Evolutionary conservation across 169 alveolate species (phyloP), one percentile per base, ranked within the genome.

Genomic region (Plasmodium coatneyi): DNA sequence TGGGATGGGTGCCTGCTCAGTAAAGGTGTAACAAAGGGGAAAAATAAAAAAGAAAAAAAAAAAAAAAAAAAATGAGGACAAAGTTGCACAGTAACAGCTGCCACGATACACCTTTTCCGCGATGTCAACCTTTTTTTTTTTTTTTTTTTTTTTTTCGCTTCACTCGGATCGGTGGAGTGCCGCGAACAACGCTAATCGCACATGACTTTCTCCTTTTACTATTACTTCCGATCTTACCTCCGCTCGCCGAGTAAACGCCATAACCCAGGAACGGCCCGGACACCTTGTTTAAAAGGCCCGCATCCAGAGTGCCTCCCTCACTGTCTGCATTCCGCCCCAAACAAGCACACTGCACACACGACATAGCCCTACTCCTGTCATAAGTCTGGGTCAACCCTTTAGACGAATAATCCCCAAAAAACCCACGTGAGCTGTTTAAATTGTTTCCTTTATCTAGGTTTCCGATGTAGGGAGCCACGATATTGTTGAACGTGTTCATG

Each of bases 281-380:
- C 6, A 46, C 19, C 78, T 32, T 82, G 79, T n/a, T 28, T 30
- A 3, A 54, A 32, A 32, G 30, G 71, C 41, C 46, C 43, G 66
- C 66, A 76, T 36, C 84, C n/a, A 25, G 66, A 2, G 79, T 66
- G 66, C 80, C 60, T 28, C 80, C 70, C 39, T 52, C 60, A 54
- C 43, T 14, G 32, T 76, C 93, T 49, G 79, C 80, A 76, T 6
- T 39, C 66, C 49, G 14, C 5, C 70, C 46, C 36, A 36, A 86
- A 49, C 86, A 86, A 10, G 86, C 39, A 76, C 93, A 86, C 66
- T 86, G 84, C 19, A 86, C 10, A 76, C 93, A 86, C 70, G 46
- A 49, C 22, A 36, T 19, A 19, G 6, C 22, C 60, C 36, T 6
- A 9, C 54, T 76, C 19, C 80, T 52, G 19, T 76, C 56, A 76